Evolutionary conservation across 2,329 filamentous ascomycete genomes (phyloP).

Genomic region (Aspergillus novoparasiticus): DNA sequence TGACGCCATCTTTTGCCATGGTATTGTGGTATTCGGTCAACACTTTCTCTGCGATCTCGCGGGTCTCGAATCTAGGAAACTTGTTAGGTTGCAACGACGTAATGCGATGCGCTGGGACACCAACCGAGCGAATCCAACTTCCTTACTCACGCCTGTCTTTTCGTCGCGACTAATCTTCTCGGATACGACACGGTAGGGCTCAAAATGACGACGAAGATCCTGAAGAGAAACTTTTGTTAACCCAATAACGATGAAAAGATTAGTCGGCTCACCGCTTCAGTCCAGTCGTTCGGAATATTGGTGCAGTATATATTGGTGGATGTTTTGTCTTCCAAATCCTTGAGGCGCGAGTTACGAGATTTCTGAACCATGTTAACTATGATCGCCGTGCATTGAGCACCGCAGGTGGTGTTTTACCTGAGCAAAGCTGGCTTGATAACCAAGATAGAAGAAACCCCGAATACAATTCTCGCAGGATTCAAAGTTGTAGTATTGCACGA

Average conservation of each 20-base stretch:
- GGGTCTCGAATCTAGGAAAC: conserved; percentile 74
- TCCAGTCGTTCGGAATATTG: conserved; percentile 89
- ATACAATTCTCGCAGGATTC: conserved; percentile 94
- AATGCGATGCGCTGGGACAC: conserved; percentile 7
- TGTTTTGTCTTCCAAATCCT: conserved; percentile 84
- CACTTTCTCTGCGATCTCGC: conserved; percentile 86
- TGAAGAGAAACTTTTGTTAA: conserved; percentile 34
- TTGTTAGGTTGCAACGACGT: conserved; percentile 11
- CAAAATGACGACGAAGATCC: conserved; percentile 68
- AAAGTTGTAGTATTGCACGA: conserved; percentile 90
- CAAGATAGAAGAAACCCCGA: conserved; percentile 88
- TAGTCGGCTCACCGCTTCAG: conserved; percentile 70
- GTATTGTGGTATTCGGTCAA: conserved; percentile 83
- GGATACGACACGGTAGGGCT: conserved; percentile 70
- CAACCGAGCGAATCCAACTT: conserved; percentile 95
- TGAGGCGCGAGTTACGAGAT: conserved; percentile 97
- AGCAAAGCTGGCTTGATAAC: conserved; percentile 97
- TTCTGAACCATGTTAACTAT: conserved; percentile 61
- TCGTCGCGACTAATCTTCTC: conserved; percentile 93
- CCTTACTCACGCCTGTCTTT: conserved; percentile 84
- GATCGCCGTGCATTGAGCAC: not conserved
- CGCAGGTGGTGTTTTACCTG: conserved; percentile 56
- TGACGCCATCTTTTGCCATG: conserved; percentile 75
- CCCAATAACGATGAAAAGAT: not conserved
- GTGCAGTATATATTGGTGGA: conserved; percentile 99